These are phyloP conservation scores for Aspergillus bridgeri DNA, from an alignment of 495 filamentous ascomycete genomes.

Conservation along the genomic window DNA sequence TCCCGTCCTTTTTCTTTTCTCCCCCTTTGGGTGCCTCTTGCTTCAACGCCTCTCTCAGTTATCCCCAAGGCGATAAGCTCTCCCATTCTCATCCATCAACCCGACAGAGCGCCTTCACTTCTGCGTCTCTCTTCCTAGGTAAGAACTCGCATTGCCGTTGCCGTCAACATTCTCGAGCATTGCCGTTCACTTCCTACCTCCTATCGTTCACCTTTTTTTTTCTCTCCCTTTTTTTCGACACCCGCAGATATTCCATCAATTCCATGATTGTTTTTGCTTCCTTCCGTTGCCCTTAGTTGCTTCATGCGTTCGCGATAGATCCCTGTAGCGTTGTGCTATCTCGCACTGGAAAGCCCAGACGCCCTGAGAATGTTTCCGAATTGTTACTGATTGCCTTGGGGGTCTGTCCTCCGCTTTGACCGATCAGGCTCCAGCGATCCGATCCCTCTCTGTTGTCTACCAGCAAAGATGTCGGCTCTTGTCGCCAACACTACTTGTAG, in stretches of 20 bases:
- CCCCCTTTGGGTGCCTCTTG: constrained; percentile 13
- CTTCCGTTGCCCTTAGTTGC: constrained; percentile 1
- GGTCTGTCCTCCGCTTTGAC: neutral
- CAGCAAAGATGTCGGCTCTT: constrained; percentile 42
- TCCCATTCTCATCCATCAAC: constrained; percentile 1
- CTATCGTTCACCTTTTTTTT: neutral
- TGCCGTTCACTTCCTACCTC: neutral
- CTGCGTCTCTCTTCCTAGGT: neutral
- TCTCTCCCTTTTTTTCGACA: neutral
- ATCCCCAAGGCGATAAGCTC: constrained; percentile 35
- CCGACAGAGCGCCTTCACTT: neutral
- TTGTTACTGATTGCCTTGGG: neutral
- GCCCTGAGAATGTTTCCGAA: neutral
- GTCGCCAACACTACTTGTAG: constrained; percentile 23
- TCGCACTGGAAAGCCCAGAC: neutral
- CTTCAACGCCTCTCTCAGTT: constrained; percentile 18
- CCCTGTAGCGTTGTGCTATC: neutral
- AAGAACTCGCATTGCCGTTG: constrained; percentile 6
- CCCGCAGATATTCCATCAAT: constrained; percentile 1
- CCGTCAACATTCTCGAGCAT: constrained; percentile 1
- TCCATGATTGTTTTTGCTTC: neutral
- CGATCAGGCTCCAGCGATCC: neutral
- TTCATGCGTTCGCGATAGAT: neutral
- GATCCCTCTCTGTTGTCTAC: constrained; percentile 18
- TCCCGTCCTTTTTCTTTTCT: constrained; percentile 14